Conservation (phyloP, 2,329 filamentous ascomycete genomes). For the Leptographium wingfieldii region DNA sequence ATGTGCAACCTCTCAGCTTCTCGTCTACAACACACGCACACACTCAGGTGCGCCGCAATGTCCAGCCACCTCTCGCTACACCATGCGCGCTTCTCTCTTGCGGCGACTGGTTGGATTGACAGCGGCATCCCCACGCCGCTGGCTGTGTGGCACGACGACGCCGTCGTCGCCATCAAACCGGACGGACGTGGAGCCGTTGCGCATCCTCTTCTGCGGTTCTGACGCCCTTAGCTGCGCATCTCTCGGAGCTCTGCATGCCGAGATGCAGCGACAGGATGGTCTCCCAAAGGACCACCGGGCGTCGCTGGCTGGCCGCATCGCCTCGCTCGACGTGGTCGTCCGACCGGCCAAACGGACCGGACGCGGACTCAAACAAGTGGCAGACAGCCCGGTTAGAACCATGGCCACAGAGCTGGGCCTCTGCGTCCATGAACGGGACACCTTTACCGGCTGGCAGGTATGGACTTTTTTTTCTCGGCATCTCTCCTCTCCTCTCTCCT, state of each 20-base stretch:
- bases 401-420: conserved; percentile 52
- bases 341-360: conserved; percentile 68
- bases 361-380: conserved; percentile 55
- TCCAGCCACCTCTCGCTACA: background rate
- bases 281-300: conserved; percentile 1
- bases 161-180: background rate
- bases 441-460: conserved; percentile 72
- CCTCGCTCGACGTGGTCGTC: conserved; percentile 76
- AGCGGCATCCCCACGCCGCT: background rate
- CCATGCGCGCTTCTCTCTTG: background rate
- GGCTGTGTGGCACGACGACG: background rate
- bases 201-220: conserved; percentile 88
- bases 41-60: too few relatives aligned
- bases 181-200: conserved; percentile 43
- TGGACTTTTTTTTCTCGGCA: conserved; percentile 1
- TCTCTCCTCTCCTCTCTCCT: conserved; percentile 1
- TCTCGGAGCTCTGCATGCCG: conserved; percentile 53
- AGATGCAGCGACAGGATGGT: conserved; percentile 21
- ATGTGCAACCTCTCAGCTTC: too few relatives aligned
- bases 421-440: conserved; percentile 61
- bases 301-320: conserved; percentile 41
- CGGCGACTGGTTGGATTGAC: background rate
- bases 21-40: too few relatives aligned
- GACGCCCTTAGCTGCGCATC: conserved; percentile 80
- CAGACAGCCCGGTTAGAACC: conserved; percentile 61